Base-by-base conservation (phyloP, 192 early-diverging fungal species). In the Coemansia guatemalensis region DNA sequence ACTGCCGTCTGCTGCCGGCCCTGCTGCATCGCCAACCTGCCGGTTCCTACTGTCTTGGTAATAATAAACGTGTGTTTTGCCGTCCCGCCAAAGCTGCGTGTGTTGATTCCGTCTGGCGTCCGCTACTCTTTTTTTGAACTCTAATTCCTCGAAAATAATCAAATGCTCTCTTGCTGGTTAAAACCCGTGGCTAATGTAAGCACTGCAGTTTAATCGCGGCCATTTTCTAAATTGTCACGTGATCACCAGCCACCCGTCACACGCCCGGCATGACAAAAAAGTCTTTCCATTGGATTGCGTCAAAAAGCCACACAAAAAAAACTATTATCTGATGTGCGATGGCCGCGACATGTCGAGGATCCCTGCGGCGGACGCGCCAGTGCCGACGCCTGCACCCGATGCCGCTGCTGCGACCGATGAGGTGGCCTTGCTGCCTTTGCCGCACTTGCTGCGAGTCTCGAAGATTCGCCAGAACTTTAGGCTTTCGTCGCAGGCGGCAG, bases 401-500 rank as follows among this genome's bases (percentile, higher is more conserved):
- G 58, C 35, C 52, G 50, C 6, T 39, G 62, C 24, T 9, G 60
- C 33, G 1, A 58, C 51, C 23, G 30, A 44, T 8, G 30, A n/a
- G 12, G 53, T 56, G 22, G 49, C 59, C 59, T 71, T 78, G 48
- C 49, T 41, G 12, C 61, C 33, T 48, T 68, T 74, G 26, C 53
- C 53, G 0, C 76, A 56, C 53, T 79, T 79, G 9, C 68, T 58
- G 58, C 76, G 78, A 1, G 71, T 33, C 57, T 92, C 88, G 78
- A 95, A 98, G 30, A 97, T 73, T 58, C 85, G 89, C 97, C 97
- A 99, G 75, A 99, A 97, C 66, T 96, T 91, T 53, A 99, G 74
- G 30, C 92, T 96, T 60, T 96, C 93, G 73, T 99, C 97, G 52
- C 91, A 90, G 18, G 96, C 89, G 1, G 92, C 90, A 4, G 93